Evolutionary conservation across 192 early-diverging fungal genomes (phyloP), one percentile per base, ranked within the genome.

Genomic region (Diversispora eburnea): DNA sequence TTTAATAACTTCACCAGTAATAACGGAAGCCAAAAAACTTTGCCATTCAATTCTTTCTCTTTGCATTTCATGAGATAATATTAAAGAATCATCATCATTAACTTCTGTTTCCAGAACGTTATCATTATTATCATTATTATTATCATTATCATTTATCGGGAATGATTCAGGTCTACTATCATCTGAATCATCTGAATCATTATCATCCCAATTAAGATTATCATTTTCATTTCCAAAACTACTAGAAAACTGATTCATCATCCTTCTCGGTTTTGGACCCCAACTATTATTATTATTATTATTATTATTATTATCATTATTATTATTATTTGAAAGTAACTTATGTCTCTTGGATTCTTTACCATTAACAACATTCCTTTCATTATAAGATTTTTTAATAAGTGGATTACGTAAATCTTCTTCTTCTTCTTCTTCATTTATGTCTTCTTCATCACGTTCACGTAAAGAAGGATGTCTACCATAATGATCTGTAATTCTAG

Each of bases 41-140:
- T 92, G 94, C 94, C 94, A 95, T 73, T 93, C 91, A 12, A 85
- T 77, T 52, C 94, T 87, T 75, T 95, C 94, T 25, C 82, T 82
- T 52, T 77, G 74, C 57, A 83, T 84, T 64, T 86, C 83, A 45
- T 73, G 73, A 42, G 54, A 48, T 41, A 63, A 59, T 47, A 7
- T 10, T 39, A n/a, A 1, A 3, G 57, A n/a, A 59, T 10, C 25
- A 33, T 10, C 25, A 33, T 33, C 2, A 33, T 33, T 33, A 33
- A 33, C 25, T 33, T 33, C 25, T 33, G 25, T 4, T 8, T 22
- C 55, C 2, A 3, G 7, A 25, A 41, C 41, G 6, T n/a, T 39
- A 41, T 70, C 68, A 20, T 2, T 8, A 22, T 61, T 17, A 13
- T 60, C 70, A 15, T 45, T 3, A 47, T 59, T 25, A 33, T 33